These are phyloP conservation scores for Actinidia chinensis DNA, from an alignment of 179 eudicot species.

Conservation along the genomic window DNA sequence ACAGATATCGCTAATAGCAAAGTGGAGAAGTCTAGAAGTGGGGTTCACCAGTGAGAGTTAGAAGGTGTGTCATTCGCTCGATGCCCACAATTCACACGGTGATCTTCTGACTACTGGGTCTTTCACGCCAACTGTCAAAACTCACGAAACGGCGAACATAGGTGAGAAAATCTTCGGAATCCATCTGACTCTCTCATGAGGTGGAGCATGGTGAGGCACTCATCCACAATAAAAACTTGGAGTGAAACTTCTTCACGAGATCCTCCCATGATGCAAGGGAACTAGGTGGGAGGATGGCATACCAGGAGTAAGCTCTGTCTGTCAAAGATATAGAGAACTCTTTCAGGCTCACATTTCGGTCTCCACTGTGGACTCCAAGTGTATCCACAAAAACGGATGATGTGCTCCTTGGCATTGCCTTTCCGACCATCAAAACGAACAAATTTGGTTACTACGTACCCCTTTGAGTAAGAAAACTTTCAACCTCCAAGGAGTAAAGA, in stretches of 20 bases:
- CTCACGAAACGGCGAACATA: background rate
- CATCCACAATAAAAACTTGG: background rate
- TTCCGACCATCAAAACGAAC: background rate
- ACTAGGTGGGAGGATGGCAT: background rate
- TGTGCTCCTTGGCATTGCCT: background rate
- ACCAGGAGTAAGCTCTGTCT: background rate
- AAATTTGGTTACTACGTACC: background rate
- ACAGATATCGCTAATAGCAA: too few species aligned
- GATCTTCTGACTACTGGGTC: background rate
- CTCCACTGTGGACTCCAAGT: background rate
- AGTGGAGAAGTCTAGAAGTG: background rate
- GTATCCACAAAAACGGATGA: background rate
- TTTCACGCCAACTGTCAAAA: background rate
- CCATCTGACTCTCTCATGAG: background rate
- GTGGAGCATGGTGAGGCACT: background rate
- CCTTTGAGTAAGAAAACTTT: background rate
- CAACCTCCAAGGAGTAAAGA: background rate
- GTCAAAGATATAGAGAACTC: background rate
- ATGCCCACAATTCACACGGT: background rate
- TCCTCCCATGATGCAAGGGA: background rate
- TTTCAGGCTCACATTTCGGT: background rate
- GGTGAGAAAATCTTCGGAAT: background rate
- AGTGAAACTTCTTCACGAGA: background rate
- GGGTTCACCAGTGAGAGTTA: background rate
- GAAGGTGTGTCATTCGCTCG: background rate